Evolutionary conservation across 257 asterid genomes (phyloP), one percentile per base, ranked within the genome.

Genomic region (Haberlea rhodopensis): DNA sequence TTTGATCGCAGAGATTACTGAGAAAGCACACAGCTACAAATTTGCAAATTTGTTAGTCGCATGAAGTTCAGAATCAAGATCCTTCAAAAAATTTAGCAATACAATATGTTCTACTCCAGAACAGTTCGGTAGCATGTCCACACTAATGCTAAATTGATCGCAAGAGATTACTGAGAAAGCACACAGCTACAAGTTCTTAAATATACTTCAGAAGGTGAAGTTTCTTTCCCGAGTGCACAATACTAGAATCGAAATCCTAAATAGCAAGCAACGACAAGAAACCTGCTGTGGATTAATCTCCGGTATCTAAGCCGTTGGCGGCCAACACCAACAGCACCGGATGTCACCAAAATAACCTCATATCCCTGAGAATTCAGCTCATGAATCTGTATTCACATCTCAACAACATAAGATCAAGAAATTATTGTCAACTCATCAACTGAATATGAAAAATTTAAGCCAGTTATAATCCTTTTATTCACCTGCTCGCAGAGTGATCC

Each of bases 401-500:
- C 31, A 61, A 62, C 22, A 57, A 29, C 26, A 70, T 68, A 21
- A 78, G 75, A 51, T 53, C 51, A 49, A 61, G 68, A 55, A 29
- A 32, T 32, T 27, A 34, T 19, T 9, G 59, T 58, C 53, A 60
- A 69, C 37, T 21, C 22, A 45, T 63, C 60, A 60, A 28, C 53
- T 65, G 61, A 0, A 48, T 16, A 19, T 45, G 11, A 52, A 70
- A 26, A 60, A 2, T 9, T 31, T 8, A 60, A 64, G 31, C 16
- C 58, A 8, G 27, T 20, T 40, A 66, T 46, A 62, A 52, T 70
- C 72, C 40, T 60, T 20, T 52, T 32, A 69, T 67, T 54, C 29
- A 88, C 99, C 96, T 94, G 99, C 82, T 94, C 99, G 77, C 99
- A 94, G 15, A 94, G 88, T 60, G 95, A 78, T 63, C 99, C 99